Conservation (phyloP, 2,329 filamentous ascomycete genomes). For the Ilyonectria sp. region DNA sequence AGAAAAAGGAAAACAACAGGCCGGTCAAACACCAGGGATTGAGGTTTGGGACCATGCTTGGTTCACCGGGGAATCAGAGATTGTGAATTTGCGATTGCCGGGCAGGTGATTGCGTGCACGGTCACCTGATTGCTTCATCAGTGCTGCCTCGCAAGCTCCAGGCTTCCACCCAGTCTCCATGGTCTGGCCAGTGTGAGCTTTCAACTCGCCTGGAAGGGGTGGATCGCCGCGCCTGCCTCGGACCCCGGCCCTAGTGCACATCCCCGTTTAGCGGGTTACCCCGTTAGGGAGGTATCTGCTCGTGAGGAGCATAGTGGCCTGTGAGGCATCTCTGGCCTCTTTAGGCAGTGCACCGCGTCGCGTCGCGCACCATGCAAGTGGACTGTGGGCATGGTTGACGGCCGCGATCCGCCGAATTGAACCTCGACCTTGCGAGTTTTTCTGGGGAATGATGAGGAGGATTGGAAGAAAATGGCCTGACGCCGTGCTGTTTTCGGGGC, state of each 20-base stretch:
- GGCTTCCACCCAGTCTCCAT: constrained; percentile 21
- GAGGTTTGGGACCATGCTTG: background rate
- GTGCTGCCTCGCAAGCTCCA: background rate
- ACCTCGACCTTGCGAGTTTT: constrained; percentile 6
- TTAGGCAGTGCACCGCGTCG: constrained; percentile 23
- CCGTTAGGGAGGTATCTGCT: constrained; percentile 26
- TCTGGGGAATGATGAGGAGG: background rate
- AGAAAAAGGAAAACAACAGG: constrained; percentile 15
- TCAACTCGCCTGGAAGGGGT: constrained; percentile 26
- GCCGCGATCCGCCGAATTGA: background rate
- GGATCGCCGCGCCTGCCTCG: constrained; percentile 24
- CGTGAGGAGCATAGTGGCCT: constrained; percentile 2
- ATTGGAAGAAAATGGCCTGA: constrained; percentile 1
- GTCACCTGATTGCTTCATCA: background rate
- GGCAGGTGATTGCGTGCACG: background rate
- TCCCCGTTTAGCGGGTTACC: constrained; percentile 13
- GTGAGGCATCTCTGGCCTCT: constrained; percentile 28
- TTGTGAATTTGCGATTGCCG: constrained; percentile 3
- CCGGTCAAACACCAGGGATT: constrained; percentile 1
- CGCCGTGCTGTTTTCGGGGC: background rate
- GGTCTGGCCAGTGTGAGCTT: background rate
- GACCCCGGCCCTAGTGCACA: constrained; percentile 24
- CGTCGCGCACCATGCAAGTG: constrained; percentile 26
- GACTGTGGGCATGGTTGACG: constrained; percentile 5
- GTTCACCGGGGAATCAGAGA: background rate